Percentiles rank a stretch among this genome's conserved stretches.
Evolutionary conservation across 495 filamentous ascomycete genomes (phyloP).

Genomic region (Darksidea phi): DNA sequence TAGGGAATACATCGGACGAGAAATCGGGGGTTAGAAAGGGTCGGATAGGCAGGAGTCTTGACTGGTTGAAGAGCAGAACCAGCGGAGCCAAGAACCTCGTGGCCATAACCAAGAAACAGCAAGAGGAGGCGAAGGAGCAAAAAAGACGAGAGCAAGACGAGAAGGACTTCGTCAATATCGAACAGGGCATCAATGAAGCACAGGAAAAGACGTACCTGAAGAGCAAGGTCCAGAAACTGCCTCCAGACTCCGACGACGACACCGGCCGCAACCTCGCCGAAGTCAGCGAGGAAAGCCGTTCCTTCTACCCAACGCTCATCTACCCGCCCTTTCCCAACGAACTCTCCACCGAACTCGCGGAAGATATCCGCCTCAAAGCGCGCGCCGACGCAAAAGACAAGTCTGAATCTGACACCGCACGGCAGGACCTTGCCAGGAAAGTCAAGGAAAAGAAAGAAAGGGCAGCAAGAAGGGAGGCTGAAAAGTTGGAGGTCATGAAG

Average conservation of each 20-base stretch:
- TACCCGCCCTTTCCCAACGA: conserved; percentile 60
- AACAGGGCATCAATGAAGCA: no score
- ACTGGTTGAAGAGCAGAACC: no score
- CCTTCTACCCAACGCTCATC: conserved; percentile 48
- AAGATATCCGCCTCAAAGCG: conserved; percentile 40
- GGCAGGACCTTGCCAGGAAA: conserved; percentile 57
- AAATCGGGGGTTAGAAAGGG: background rate
- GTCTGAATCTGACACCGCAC: conserved; percentile 53
- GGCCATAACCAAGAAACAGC: background rate
- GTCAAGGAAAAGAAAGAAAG: conserved; percentile 53
- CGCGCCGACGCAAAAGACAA: background rate
- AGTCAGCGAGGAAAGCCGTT: background rate
- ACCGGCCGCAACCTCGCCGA: background rate
- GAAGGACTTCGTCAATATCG: background rate
- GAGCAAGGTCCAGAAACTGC: background rate
- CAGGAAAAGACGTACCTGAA: no score
- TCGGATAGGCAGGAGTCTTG: no score
- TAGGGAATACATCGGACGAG: background rate
- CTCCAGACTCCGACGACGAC: no score
- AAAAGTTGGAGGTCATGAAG: conserved; percentile 45
- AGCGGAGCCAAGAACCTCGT: no score
- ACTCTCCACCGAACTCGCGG: conserved; percentile 49
- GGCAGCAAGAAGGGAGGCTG: conserved; percentile 52
- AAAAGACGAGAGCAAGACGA: background rate
- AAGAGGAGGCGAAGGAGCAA: background rate